Conservation (phyloP, 1,284 basidiomycete species). For the Trichosporon inkin region DNA sequence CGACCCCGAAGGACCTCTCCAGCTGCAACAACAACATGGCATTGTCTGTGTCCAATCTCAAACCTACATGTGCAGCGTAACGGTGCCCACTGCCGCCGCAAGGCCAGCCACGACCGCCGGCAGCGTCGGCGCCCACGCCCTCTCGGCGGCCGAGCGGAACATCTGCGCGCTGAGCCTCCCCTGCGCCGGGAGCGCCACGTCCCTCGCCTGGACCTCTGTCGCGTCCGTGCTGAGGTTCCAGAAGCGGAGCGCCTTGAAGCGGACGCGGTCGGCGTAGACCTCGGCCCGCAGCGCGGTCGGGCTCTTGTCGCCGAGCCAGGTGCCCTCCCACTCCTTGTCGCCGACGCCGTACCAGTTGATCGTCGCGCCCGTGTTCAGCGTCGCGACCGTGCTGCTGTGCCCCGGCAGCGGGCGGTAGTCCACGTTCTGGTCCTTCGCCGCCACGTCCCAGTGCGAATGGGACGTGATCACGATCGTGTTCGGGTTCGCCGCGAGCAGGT, state of each 20-base stretch:
- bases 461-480: background rate
- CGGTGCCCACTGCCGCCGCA: no score
- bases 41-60: no score
- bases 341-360: background rate
- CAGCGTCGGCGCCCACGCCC: no score
- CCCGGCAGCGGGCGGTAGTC: slow-evolving; percentile 1
- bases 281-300: background rate
- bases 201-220: background rate
- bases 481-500: slow-evolving; percentile 10
- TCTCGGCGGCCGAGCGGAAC: background rate
- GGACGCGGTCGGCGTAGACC: slow-evolving; percentile 7
- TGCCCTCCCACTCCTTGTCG: background rate
- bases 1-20: background rate
- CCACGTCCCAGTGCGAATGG: slow-evolving; percentile 12
- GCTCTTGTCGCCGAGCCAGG: background rate
- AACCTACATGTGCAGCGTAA: no score
- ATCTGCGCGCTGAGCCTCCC: background rate
- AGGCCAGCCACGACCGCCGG: no score
- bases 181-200: background rate
- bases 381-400: background rate
- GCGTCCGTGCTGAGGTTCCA: background rate
- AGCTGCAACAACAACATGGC: background rate
- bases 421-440: slow-evolving; percentile 1
- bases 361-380: slow-evolving; percentile 11
- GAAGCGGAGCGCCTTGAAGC: background rate